A percentile compares a stretch with the other conserved stretches of the same genome.
Evolutionary conservation across 305 asterid species (phyloP).

Genomic region (Fraxinus nigra): DNA sequence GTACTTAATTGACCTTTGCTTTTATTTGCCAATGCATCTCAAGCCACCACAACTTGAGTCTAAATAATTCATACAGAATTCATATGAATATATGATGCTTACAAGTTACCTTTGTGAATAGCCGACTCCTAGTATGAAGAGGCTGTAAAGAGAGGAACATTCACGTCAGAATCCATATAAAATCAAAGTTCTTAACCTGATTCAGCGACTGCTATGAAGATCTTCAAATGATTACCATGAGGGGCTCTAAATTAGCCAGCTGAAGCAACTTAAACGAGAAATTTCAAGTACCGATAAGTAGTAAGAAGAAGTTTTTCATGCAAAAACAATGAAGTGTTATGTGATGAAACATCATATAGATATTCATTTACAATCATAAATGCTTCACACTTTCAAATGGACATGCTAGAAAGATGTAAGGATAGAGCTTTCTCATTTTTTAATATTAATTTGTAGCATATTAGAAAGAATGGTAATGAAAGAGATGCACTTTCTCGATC

Average conservation of each 20-base stretch:
- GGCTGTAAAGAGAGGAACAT: constrained; percentile 54
- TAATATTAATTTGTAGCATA: neutral
- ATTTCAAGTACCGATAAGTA: neutral
- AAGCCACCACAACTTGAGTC: constrained; percentile 4
- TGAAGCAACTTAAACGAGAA: neutral
- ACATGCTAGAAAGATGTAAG: neutral
- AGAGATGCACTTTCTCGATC: neutral
- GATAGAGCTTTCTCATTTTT: neutral
- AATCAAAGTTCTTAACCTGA: neutral
- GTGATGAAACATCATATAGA: neutral
- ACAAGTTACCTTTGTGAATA: constrained; percentile 73
- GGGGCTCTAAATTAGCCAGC: neutral
- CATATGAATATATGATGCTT: constrained; percentile 8
- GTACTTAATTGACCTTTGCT: neutral
- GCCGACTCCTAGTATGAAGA: constrained; percentile 66
- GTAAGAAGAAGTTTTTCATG: neutral
- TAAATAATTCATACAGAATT: neutral
- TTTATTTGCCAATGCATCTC: constrained; percentile 11
- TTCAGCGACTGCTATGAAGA: neutral
- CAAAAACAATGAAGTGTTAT: neutral
- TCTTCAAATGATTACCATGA: neutral
- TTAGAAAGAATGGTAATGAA: neutral
- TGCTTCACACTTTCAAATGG: neutral
- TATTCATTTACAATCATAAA: constrained; percentile 6
- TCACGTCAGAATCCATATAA: constrained; percentile 15